Base-by-base conservation (phyloP, 2,329 filamentous ascomycete genomes). In the Epichloe amarillans region DNA sequence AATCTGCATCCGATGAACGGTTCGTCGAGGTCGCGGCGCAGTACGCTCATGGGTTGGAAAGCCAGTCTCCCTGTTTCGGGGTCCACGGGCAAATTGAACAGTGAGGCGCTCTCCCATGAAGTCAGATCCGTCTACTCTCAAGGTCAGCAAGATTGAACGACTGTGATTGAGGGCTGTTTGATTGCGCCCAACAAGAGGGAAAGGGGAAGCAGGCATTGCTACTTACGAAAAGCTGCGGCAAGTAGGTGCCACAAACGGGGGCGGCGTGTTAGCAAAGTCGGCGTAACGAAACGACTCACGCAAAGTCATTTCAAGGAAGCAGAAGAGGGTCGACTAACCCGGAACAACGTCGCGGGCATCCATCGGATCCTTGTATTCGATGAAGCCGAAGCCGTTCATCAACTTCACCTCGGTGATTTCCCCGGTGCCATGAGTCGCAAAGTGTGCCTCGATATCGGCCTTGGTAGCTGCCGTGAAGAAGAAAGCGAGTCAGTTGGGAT, bases 341-440 rank as follows among this genome's bases (percentile, higher is more conserved):
- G 93, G 93, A 64, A 98, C 93, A 57, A 98, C 90, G 73, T 98
- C 93, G 66, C 91, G 86, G 60, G 93, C 93, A 73, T 98, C 93
- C 86, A 96, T 88, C 53, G 89, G 83, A 73, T 97, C 93, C 71
- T 96, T 94, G 72, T 97, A 98, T 71, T 98, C 93, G 67, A 98
- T 95, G 76, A 98, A 98, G 68, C 93, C 93, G 67, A 98, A 98
- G 64, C 93, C 93, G 68, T 95, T 97, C 93, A 98, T 98, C 57
- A 98, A 82, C 77, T 98, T 98, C 74, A 98, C 91, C 75, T 98
- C 93, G 60, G 86, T 93, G 67, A 98, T 97, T 69, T 95, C 89
- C 69, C 93, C 93, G 61, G 89, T 91, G 66, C 91, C 93, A 82
- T 96, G 89, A 64, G 83, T 88, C 68, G 84, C 84, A 73, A 98